phyloP scores from a whole-genome alignment of 1,284 basidiomycete species.

The Cryptococcus jaspeensis region DNA sequence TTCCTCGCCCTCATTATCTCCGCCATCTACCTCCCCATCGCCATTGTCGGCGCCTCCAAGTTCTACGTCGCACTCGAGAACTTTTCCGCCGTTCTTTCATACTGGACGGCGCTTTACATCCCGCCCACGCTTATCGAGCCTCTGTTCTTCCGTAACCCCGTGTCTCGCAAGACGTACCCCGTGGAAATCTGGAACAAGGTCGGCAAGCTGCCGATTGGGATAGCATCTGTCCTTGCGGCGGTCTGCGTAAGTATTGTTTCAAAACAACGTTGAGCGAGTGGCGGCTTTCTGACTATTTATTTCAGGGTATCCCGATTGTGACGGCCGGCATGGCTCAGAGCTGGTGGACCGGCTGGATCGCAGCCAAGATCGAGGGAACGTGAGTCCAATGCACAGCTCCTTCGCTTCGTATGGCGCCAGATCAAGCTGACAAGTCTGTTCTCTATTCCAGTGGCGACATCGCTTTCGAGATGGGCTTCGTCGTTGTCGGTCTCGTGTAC shows the following conservation, averaged over 20 bases:
- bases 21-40: constrained; percentile 61
- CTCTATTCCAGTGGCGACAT: constrained; percentile 34
- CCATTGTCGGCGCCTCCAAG: constrained; percentile 40
- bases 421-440: not conserved
- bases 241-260: constrained; percentile 34
- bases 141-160: constrained; percentile 45
- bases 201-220: constrained; percentile 44
- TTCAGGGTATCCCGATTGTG: constrained; percentile 46
- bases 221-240: constrained; percentile 36
- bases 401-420: not conserved
- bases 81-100: constrained; percentile 49
- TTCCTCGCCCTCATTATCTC: constrained; percentile 78
- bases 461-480: constrained; percentile 36
- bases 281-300: not conserved
- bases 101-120: constrained; percentile 50
- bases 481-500: constrained; percentile 36
- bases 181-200: constrained; percentile 43
- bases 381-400: constrained; percentile 24
- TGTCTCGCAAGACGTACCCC: constrained; percentile 38
- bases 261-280: not conserved
- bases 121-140: constrained; percentile 46
- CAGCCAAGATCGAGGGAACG: constrained; percentile 41
- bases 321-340: constrained; percentile 47
- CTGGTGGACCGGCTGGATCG: constrained; percentile 53
- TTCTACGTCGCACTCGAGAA: constrained; percentile 46